Base-by-base conservation (phyloP, 2,329 filamentous ascomycete species). In the Fusarium kyushuense region DNA sequence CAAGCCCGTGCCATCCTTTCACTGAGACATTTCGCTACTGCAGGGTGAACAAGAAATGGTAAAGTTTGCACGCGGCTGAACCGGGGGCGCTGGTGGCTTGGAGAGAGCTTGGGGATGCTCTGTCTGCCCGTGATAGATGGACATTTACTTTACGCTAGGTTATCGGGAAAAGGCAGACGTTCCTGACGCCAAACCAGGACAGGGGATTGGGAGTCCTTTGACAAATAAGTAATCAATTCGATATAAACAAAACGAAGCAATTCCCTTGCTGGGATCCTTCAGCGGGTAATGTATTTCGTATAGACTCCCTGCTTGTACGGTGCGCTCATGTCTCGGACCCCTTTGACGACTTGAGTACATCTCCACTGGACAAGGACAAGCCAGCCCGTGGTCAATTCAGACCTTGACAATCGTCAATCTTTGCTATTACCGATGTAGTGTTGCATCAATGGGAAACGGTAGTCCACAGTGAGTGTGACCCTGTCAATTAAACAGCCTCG, bases 321-420 rank as follows among this genome's bases (percentile, higher is more conserved):
- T 63, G 62, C 53, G 57, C 66, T 42, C 25, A 63, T 69, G 66
- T 69, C 49, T 67, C 62, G 55, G 53, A 48, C 59, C 60, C 61
- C 61, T 58, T 35, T 12, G 8, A 35, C 16, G 17, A 14, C 12
- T 32, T 25, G 23, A 25, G 5, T 25, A 25, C 5, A 5, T 32
- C 29, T 17, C 16, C 35, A 11, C 35, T 36, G 35, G 10, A 17
- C 14, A 14, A 23, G 42, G 17, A 43, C 38, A 17, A 27, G 21
- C 30, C 40, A 25, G 21, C 35, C 13, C 27, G 46, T 35, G 33
- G 51, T 56, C 32, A 32, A 55, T 35, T n/a, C 32, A 35, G 23
- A 42, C 25, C 35, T 38, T n/a, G 21, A 38, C 19, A 5, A 19
- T 30, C 17, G 25, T 21, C n/a, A 45, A 45, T 45, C 17, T 45